Evolutionary conservation across 805 yeast genomes (phyloP).

Genomic region (Cyberlindnera maritima): DNA sequence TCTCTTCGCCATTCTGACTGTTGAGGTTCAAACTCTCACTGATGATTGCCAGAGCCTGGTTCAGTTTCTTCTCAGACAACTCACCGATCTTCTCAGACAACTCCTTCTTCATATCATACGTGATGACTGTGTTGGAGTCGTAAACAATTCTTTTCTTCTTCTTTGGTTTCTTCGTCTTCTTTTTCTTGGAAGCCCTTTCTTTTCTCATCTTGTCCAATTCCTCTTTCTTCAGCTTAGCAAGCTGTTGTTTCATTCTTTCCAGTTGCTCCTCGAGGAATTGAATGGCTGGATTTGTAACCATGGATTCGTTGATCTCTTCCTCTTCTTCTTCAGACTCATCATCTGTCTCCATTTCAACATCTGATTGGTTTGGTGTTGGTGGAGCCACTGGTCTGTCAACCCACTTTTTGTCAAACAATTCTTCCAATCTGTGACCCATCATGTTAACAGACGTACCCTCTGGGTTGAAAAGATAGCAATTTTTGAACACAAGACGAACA

Average conservation of each 20-base stretch:
- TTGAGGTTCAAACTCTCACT: constrained; percentile 68
- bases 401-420: constrained; percentile 85
- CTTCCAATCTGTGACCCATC: constrained; percentile 93
- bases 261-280: constrained; percentile 85
- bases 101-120: constrained; percentile 96
- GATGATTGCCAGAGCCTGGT: constrained; percentile 80
- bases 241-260: constrained; percentile 78
- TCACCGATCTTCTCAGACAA: constrained; percentile 82
- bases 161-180: constrained; percentile 38
- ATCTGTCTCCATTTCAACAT: constrained; percentile 27
- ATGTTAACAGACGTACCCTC: constrained; percentile 94
- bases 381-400: constrained; percentile 75
- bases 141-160: constrained; percentile 28
- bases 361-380: constrained; percentile 26
- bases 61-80: constrained; percentile 74
- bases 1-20: constrained; percentile 75
- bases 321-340: constrained; percentile 42
- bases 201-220: constrained; percentile 65
- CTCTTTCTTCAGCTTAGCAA: constrained; percentile 76
- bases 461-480: constrained; percentile 92
- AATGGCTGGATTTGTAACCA: constrained; percentile 84
- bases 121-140: constrained; percentile 44
- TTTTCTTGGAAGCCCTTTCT: constrained; percentile 48
- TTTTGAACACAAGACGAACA: constrained; percentile 76
- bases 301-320: constrained; percentile 56